Base-by-base conservation (phyloP, 2,329 filamentous ascomycete species). In the Penicillium sp. region DNA sequence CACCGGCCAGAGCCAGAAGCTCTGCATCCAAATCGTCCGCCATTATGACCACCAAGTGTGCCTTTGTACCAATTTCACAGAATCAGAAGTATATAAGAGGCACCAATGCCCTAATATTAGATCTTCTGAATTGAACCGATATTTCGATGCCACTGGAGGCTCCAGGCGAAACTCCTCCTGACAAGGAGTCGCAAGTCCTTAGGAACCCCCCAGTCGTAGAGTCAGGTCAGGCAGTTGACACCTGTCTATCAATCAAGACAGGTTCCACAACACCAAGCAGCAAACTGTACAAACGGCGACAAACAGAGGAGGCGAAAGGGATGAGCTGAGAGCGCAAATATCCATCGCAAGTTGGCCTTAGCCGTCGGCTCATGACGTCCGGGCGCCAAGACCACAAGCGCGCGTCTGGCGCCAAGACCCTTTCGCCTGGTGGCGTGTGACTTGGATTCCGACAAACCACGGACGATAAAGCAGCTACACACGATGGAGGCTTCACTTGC, bases 1-100 rank as follows among this genome's bases (percentile, higher is more conserved):
- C 89, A 68, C 91, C 95, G 57, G 93, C 95, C 67, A 98, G 88
- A 73, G 92, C 93, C 66, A 98, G 89, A 67, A 98, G 88, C 81
- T 97, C 94, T 71, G 94, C 93, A 75, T 98, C 94, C 68, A 97
- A 85, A 74, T 94, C 75, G 60, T 76, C 91, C 59, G 91, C 90
- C 93, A 97, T 96, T 71, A 66, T 84, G 66, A 72, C 69, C 69
- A 33, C 37, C 60, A 59, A 40, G 26, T 4, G 4, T 25, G 26
- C 25, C 53, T 30, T 28, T 46, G 30, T 38, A 33, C 45, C 46
- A 38, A 19, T 3, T 28, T n/a, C 25, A 22, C 42, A 11, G 14
- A 38, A 13, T 25, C 30, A 16, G 11, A 4, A 40, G 37, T 59
- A 59, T 42, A 55, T 42, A 33, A 37, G 8, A n/a, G 25, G 22